Evolutionary conservation across 306 rosid genomes (phyloP).

Genomic region (Carpinus viminea): DNA sequence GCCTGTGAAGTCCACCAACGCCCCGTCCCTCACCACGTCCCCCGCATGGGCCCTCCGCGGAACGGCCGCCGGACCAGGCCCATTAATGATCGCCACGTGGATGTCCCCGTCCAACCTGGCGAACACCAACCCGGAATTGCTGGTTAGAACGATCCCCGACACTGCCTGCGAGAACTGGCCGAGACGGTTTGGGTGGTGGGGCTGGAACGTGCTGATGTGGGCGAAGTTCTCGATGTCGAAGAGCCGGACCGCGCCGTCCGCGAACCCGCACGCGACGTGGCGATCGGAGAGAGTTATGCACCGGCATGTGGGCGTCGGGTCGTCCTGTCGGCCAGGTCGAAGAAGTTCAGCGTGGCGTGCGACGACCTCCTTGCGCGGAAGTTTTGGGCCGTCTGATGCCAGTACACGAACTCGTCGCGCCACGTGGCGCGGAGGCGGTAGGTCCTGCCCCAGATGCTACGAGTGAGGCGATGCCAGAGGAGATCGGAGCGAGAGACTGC

Average conservation of each 20-base stretch:
- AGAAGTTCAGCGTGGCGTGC: slow-evolving; percentile 29
- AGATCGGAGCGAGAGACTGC: slow-evolving; percentile 63
- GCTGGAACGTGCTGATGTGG: slow-evolving; percentile 54
- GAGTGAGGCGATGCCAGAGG: slow-evolving; percentile 62
- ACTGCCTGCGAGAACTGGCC: slow-evolving; percentile 69
- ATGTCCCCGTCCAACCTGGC: slow-evolving; percentile 69
- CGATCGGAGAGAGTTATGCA: slow-evolving; percentile 69
- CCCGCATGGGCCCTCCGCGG: slow-evolving; percentile 39
- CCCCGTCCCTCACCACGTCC: slow-evolving; percentile 58
- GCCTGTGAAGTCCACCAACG: slow-evolving; percentile 65
- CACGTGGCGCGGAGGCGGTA: slow-evolving; percentile 46
- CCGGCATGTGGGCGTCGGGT: slow-evolving; percentile 53
- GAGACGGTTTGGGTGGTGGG: slow-evolving; percentile 35
- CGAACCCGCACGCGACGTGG: slow-evolving; percentile 74
- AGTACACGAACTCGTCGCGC: slow-evolving; percentile 59
- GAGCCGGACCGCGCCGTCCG: slow-evolving; percentile 78
- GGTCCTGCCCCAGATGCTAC: slow-evolving; percentile 67
- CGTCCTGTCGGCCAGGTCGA: slow-evolving; percentile 42
- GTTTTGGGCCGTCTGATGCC: slow-evolving; percentile 74
- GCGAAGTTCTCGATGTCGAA: slow-evolving; percentile 43
- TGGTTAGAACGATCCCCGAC: slow-evolving; percentile 52
- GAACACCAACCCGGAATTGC: slow-evolving; percentile 27
- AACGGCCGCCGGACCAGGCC: neutral
- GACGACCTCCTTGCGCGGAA: slow-evolving; percentile 28
- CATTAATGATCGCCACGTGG: slow-evolving; percentile 38